phyloP scores from a whole-genome alignment of 495 filamentous ascomycete species.

The Glonium stellatum region DNA sequence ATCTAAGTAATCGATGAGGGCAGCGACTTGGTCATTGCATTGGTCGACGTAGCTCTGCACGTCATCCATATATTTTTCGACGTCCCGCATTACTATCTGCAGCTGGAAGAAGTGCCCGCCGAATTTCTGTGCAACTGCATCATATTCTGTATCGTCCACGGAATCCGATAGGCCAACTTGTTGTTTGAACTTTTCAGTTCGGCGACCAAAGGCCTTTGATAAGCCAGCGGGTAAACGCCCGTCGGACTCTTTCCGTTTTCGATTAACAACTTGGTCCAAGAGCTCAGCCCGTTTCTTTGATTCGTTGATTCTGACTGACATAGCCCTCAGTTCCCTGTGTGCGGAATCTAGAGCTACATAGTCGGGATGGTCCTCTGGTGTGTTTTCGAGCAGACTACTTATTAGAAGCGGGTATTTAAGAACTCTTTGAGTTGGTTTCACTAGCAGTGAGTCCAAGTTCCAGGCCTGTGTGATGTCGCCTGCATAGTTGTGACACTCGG shows the following conservation, averaged over 20 bases:
- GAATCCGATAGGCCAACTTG: conserved; percentile 58
- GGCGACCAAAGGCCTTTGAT: conserved; percentile 78
- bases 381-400: conserved; percentile 66
- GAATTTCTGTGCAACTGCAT: conserved; percentile 67
- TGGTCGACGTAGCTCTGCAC: conserved; percentile 63
- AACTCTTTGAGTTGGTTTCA: conserved; percentile 91
- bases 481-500: conserved; percentile 81
- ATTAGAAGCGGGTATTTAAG: conserved; percentile 87
- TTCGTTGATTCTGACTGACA: conserved; percentile 82
- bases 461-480: conserved; percentile 85
- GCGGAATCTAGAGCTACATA: conserved; percentile 57
- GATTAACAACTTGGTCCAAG: conserved; percentile 75
- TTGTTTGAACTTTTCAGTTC: conserved; percentile 69
- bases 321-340: conserved; percentile 55
- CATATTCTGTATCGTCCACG: conserved; percentile 73
- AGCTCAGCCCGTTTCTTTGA: conserved; percentile 85
- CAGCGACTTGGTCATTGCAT: conserved; percentile 60
- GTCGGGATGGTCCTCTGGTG: conserved; percentile 77
- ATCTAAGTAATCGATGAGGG: conserved; percentile 61
- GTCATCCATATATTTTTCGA: conserved; percentile 75
- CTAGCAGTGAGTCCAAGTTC: conserved; percentile 86
- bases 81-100: conserved; percentile 83
- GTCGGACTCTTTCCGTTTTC: conserved; percentile 87
- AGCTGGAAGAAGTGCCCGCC: conserved; percentile 82
- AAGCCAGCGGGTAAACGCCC: conserved; percentile 60